Percentiles rank a stretch among this genome's conserved stretches.
phyloP scores from a whole-genome alignment of 257 asterid species.

The Capsicum baccatum region DNA sequence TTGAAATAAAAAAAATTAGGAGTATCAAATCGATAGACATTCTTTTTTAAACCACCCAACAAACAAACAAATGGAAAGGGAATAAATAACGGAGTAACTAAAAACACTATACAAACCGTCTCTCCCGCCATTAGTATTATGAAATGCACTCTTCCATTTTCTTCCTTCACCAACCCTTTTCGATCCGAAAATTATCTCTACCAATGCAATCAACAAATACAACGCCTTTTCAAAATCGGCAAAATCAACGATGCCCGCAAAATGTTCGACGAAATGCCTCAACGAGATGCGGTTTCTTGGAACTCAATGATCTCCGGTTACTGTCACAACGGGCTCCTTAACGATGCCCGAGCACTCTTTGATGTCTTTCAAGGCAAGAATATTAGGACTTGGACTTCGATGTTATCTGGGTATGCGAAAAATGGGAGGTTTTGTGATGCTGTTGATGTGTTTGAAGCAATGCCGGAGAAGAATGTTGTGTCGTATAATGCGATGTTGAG shows the following conservation, averaged over 20 bases:
- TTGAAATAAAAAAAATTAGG: no score
- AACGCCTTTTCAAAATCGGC: background rate
- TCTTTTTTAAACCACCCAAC: no score
- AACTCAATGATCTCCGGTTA: conserved; percentile 37
- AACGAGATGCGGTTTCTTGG: conserved; percentile 37
- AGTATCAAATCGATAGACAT: no score
- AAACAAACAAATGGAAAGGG: no score
- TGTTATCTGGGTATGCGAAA: conserved; percentile 39
- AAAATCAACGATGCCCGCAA: conserved; percentile 30
- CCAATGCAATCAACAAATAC: conserved; percentile 31
- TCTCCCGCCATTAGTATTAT: background rate
- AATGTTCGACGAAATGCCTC: conserved; percentile 35
- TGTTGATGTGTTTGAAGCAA: conserved; percentile 26
- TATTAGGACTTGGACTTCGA: conserved; percentile 33
- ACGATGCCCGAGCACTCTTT: conserved; percentile 36
- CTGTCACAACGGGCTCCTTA: conserved; percentile 22
- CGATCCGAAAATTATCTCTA: background rate
- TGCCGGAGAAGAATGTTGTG: conserved; percentile 36
- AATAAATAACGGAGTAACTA: no score
- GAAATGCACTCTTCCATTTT: background rate
- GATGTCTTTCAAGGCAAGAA: conserved; percentile 31
- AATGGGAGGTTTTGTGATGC: conserved; percentile 31
- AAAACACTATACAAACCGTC: no score
- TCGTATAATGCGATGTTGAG: conserved; percentile 37
- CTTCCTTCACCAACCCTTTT: background rate